These are phyloP conservation scores for Aspergillus baeticus DNA, from an alignment of 495 filamentous ascomycete genomes.

Conservation along the genomic window DNA sequence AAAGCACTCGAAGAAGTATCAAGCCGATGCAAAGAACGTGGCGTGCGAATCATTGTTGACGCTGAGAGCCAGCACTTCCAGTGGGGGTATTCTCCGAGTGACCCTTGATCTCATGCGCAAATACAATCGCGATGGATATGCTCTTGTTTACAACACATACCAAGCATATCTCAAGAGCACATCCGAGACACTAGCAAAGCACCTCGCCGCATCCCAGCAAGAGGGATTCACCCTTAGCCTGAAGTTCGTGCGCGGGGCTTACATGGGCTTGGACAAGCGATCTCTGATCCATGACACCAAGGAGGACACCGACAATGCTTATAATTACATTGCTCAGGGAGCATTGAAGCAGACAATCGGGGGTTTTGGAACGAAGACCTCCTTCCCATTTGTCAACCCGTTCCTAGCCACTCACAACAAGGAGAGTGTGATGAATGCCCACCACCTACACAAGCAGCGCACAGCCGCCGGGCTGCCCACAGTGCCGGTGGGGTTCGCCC, in stretches of 20 bases:
- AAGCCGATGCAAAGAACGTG: conserved; percentile 43
- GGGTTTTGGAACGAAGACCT: conserved; percentile 36
- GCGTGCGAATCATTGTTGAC: conserved; percentile 74
- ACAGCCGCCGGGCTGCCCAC: conserved; percentile 28
- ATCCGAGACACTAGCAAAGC: conserved; percentile 54
- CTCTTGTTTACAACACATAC: conserved; percentile 68
- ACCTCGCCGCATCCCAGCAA: conserved; percentile 59
- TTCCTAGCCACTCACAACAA: conserved; percentile 46
- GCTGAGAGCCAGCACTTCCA: conserved; percentile 80
- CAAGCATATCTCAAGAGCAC: conserved; percentile 80
- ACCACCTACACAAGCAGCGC: conserved; percentile 33
- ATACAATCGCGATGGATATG: conserved; percentile 62
- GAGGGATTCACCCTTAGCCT: conserved; percentile 75
- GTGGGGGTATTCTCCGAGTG: conserved; percentile 73
- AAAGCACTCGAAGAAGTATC: conserved; percentile 40
- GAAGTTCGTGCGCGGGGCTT: conserved; percentile 88
- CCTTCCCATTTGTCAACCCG: conserved; percentile 35
- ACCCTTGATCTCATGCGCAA: conserved; percentile 71
- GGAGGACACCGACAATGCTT: conserved; percentile 65
- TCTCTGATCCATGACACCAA: conserved; percentile 75
- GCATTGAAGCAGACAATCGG: conserved; percentile 31
- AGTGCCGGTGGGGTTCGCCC: conserved; percentile 45
- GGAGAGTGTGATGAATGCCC: conserved; percentile 33
- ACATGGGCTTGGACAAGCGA: conserved; percentile 73
- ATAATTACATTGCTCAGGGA: conserved; percentile 54